These are phyloP conservation scores for Flaveria trinervia DNA, from an alignment of 129 eudicot species.

Conservation along the genomic window DNA sequence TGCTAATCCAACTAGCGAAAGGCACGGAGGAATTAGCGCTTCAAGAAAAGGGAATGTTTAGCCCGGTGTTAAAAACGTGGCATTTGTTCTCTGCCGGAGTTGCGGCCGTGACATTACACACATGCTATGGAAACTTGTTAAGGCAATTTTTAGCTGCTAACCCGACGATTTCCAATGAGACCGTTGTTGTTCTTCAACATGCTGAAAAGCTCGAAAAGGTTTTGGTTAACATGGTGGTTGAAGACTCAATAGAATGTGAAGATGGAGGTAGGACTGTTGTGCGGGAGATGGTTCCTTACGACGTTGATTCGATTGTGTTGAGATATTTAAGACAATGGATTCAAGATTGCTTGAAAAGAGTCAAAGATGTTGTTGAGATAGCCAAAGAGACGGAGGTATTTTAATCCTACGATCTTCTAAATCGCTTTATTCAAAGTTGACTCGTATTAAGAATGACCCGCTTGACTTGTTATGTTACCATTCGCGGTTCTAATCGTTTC, in stretches of 20 bases:
- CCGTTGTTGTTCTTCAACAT: conserved; percentile 53
- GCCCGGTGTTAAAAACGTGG: conserved; percentile 69
- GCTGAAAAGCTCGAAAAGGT: conserved; percentile 87
- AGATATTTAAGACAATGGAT: conserved; percentile 65
- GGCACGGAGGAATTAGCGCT: conserved; percentile 68
- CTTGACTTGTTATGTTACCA: neutral
- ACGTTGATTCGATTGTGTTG: conserved; percentile 65
- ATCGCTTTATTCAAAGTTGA: neutral
- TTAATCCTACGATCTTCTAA: neutral
- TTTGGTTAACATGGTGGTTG: conserved; percentile 79
- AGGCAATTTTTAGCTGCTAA: conserved; percentile 63
- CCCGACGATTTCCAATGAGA: conserved; percentile 49
- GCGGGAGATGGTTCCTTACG: conserved; percentile 81
- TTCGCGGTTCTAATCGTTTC: neutral
- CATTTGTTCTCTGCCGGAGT: conserved; percentile 82
- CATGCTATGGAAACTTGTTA: conserved; percentile 68
- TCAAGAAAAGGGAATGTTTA: conserved; percentile 63
- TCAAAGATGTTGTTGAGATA: conserved; percentile 56
- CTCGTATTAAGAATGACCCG: neutral
- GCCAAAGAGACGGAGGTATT: conserved; percentile 87
- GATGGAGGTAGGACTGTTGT: conserved; percentile 74
- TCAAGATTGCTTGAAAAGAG: conserved; percentile 58
- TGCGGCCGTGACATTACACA: conserved; percentile 78
- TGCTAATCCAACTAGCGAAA: conserved; percentile 56
- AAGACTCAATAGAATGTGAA: conserved; percentile 78